Evolutionary conservation across 208 protist genomes (phyloP).

Genomic region (Leishmania braziliensis): DNA sequence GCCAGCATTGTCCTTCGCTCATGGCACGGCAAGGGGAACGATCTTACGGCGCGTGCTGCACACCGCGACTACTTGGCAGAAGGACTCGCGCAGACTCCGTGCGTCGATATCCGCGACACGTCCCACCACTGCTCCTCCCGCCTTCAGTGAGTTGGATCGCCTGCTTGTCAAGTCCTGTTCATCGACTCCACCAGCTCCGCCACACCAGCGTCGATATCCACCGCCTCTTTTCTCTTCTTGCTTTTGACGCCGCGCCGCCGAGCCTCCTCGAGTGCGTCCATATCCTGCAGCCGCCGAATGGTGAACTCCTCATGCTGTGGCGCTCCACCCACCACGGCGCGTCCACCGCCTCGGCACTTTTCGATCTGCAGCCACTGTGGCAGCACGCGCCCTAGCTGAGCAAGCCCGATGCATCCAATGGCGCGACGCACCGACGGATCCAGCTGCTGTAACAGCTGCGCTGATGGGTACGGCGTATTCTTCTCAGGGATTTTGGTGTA

Average conservation of each 20-base stretch:
- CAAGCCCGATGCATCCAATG: constrained; percentile 44
- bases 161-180: neutral
- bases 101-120: neutral
- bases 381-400: constrained; percentile 39
- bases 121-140: neutral
- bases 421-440: constrained; percentile 33
- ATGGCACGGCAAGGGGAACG: no score
- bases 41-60: neutral
- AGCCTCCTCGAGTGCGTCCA: constrained; percentile 10
- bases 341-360: constrained; percentile 4
- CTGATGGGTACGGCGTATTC: constrained; percentile 22
- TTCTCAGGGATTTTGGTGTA: constrained; percentile 48
- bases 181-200: neutral
- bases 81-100: neutral
- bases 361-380: constrained; percentile 62
- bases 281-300: constrained; percentile 22
- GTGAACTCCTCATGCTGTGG: neutral
- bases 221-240: constrained; percentile 7
- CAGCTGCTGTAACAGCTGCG: constrained; percentile 39
- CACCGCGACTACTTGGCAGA: neutral
- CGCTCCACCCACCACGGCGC: neutral
- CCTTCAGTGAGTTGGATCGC: neutral
- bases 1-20: neutral
- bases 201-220: constrained; percentile 7
- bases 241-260: neutral